Percentiles rank a stretch among this genome's conserved stretches.
phyloP scores from a whole-genome alignment of 2,329 filamentous ascomycete species.

The Phoma sp. region DNA sequence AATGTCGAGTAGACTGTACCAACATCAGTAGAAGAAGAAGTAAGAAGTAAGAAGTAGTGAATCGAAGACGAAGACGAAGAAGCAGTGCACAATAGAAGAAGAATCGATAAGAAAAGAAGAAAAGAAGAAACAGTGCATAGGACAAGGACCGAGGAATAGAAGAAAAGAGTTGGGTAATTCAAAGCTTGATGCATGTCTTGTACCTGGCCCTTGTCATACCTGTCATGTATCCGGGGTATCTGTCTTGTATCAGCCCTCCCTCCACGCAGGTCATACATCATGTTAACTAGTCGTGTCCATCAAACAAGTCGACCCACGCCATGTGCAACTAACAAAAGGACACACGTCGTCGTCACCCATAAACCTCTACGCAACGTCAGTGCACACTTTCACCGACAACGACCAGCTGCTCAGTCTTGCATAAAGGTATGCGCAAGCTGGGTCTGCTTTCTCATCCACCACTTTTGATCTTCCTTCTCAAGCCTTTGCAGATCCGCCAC shows the following conservation, averaged over 20 bases:
- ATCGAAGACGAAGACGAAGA: too few relatives aligned
- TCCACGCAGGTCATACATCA: too few relatives aligned
- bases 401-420: constrained; percentile 22
- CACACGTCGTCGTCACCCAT: background rate
- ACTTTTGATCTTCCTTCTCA: constrained; percentile 32
- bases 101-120: too few relatives aligned
- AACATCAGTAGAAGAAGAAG: background rate
- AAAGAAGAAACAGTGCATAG: too few relatives aligned
- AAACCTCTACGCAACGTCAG: background rate
- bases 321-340: background rate
- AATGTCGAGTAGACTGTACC: constrained; percentile 1
- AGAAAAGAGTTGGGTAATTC: too few relatives aligned
- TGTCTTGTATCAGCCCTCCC: too few relatives aligned
- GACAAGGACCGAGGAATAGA: too few relatives aligned
- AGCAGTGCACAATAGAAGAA: too few relatives aligned
- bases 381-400: background rate
- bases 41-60: too few relatives aligned
- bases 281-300: background rate
- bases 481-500: constrained; percentile 26
- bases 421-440: constrained; percentile 23
- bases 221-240: too few relatives aligned
- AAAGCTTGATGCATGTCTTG: too few relatives aligned
- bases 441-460: constrained; percentile 35
- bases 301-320: background rate
- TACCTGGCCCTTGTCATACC: too few relatives aligned